phyloP scores from a whole-genome alignment of 1,284 basidiomycete genomes.

The Trichosporon sp. region DNA sequence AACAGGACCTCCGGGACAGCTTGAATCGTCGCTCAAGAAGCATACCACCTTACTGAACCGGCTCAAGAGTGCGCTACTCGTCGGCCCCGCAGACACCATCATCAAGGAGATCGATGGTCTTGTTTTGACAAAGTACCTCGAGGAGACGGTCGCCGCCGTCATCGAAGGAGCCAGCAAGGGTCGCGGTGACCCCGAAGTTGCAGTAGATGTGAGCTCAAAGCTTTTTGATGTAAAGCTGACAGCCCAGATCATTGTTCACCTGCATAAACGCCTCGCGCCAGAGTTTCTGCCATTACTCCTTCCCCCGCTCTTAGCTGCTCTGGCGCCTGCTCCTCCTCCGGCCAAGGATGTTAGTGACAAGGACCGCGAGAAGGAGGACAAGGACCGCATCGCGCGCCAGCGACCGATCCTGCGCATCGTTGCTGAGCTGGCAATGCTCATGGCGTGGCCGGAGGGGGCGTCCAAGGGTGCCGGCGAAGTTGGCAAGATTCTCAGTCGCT shows the following conservation, averaged over 20 bases:
- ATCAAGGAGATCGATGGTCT: constrained; percentile 88
- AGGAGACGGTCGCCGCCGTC: constrained; percentile 85
- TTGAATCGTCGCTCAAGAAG: constrained; percentile 90
- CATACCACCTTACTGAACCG: constrained; percentile 92
- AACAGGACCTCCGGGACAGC: constrained; percentile 54
- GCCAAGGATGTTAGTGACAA: constrained; percentile 57
- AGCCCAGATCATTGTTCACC: constrained; percentile 75
- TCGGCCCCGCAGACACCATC: constrained; percentile 66
- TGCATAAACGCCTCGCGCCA: constrained; percentile 82
- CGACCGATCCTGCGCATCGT: constrained; percentile 82
- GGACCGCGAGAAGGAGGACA: constrained; percentile 90
- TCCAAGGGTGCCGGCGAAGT: constrained; percentile 73
- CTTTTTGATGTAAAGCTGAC: not conserved
- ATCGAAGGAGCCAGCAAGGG: constrained; percentile 83
- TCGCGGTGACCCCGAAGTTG: constrained; percentile 83
- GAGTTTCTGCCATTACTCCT: constrained; percentile 76
- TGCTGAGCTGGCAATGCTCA: constrained; percentile 85
- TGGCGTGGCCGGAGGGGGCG: constrained; percentile 61
- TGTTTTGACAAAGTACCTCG: constrained; percentile 91
- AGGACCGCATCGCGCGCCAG: constrained; percentile 75
- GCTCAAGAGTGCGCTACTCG: constrained; percentile 62
- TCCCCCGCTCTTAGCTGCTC: constrained; percentile 65
- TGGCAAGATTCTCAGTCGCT: constrained; percentile 65
- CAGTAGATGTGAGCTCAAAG: constrained; percentile 73
- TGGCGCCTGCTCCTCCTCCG: constrained; percentile 61